These are phyloP conservation scores for Exophiala sp. DNA, from an alignment of 2,329 filamentous ascomycete genomes.

Conservation along the genomic window DNA sequence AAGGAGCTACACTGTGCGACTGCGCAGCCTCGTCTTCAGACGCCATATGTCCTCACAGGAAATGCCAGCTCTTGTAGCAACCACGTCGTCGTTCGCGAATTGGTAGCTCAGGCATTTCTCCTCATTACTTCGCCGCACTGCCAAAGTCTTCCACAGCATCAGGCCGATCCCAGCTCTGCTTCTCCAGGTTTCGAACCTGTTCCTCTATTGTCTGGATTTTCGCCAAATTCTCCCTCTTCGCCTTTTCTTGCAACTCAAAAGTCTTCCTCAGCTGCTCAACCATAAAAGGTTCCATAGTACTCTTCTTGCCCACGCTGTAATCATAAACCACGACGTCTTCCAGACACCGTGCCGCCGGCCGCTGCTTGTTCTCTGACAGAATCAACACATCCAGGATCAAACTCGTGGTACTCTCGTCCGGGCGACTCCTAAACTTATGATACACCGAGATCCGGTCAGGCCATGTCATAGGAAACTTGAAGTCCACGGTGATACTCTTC, in stretches of 20 bases:
- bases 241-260: conserved; percentile 60
- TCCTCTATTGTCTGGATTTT: conserved; percentile 56
- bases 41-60: neutral
- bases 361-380: conserved; percentile 69
- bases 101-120: no score
- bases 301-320: conserved; percentile 59
- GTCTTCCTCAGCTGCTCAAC: conserved; percentile 57
- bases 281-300: conserved; percentile 58
- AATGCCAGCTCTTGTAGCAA: neutral
- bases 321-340: conserved; percentile 82
- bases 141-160: conserved; percentile 71
- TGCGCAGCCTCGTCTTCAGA: neutral
- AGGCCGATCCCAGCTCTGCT: conserved; percentile 67
- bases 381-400: conserved; percentile 63
- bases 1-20: neutral
- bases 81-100: no score
- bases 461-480: conserved; percentile 84
- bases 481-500: conserved; percentile 74
- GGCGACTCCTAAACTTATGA: conserved; percentile 65
- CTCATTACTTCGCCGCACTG: conserved; percentile 29
- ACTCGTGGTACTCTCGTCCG: conserved; percentile 46
- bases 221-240: conserved; percentile 50
- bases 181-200: conserved; percentile 63
- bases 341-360: conserved; percentile 67
- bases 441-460: conserved; percentile 81